Evolutionary conservation across 441 rosid genomes (phyloP).

Genomic region (Melastoma candidum): DNA sequence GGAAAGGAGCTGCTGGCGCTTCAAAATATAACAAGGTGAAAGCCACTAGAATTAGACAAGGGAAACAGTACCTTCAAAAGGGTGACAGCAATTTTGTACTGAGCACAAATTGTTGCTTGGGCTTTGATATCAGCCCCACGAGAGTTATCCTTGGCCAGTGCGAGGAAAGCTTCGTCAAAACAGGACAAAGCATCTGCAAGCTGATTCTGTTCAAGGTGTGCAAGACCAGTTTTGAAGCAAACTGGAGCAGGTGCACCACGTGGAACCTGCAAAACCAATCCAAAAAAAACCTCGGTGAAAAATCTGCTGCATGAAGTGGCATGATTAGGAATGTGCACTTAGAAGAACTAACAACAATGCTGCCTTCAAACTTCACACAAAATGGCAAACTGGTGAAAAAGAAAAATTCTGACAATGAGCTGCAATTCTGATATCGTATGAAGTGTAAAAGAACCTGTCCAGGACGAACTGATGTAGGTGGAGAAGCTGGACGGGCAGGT

Average conservation of each 20-base stretch:
- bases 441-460: conserved; percentile 62
- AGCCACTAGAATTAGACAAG: too few relatives aligned
- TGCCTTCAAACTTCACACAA: not conserved
- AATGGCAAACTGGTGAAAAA: not conserved
- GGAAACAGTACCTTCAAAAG: conserved; percentile 56
- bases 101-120: conserved; percentile 97
- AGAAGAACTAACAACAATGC: too few relatives aligned
- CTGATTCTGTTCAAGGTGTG: conserved; percentile 96
- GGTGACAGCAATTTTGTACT: conserved; percentile 91
- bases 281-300: conserved; percentile 7
- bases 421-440: not conserved
- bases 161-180: conserved; percentile 95
- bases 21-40: not conserved
- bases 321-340: too few relatives aligned
- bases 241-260: conserved; percentile 87
- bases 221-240: conserved; percentile 93
- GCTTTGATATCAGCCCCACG: conserved; percentile 96
- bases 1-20: not conserved
- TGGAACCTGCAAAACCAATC: conserved; percentile 53
- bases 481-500: conserved; percentile 39
- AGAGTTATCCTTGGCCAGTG: conserved; percentile 89
- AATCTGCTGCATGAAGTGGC: not conserved
- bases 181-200: conserved; percentile 96
- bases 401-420: not conserved
- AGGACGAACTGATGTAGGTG: conserved; percentile 71